These are phyloP conservation scores for Phytopythium oedochilum DNA, from an alignment of 352 stramenopile genomes.

Conservation along the genomic window DNA sequence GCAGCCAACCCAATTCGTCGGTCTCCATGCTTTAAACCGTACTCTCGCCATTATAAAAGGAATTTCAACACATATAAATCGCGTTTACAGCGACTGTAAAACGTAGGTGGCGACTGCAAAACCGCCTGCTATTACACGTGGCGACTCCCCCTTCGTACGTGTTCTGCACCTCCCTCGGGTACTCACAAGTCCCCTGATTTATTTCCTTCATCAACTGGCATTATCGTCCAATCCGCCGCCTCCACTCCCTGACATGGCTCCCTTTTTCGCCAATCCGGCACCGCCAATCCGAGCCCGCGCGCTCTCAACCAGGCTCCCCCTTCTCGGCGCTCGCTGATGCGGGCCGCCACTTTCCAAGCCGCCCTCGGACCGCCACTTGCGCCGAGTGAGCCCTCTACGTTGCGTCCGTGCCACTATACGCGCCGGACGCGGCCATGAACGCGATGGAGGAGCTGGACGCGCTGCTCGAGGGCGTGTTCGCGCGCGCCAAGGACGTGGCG, in stretches of 20 bases:
- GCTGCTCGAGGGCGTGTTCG: conserved; percentile 44
- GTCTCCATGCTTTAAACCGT: neutral
- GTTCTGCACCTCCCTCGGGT: neutral
- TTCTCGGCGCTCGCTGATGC: neutral
- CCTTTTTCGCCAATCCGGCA: neutral
- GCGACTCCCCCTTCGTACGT: neutral
- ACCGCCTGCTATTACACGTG: neutral
- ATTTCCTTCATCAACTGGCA: neutral
- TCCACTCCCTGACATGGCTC: neutral
- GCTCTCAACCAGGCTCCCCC: neutral
- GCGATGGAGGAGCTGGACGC: conserved; percentile 56
- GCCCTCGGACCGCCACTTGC: neutral
- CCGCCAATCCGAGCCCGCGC: neutral
- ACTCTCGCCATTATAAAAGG: neutral
- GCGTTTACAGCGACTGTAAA: neutral
- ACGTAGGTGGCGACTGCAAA: neutral
- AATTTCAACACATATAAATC: neutral
- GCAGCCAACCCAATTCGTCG: neutral
- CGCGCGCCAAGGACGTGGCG: conserved; percentile 34
- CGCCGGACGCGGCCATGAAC: neutral
- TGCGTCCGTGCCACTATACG: neutral
- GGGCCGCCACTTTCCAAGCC: neutral
- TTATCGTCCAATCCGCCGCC: neutral
- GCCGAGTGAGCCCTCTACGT: no score
- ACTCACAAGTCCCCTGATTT: neutral